Base-by-base conservation (phyloP, 73 alveolate genomes). In the Tetrahymena borealis region DNA sequence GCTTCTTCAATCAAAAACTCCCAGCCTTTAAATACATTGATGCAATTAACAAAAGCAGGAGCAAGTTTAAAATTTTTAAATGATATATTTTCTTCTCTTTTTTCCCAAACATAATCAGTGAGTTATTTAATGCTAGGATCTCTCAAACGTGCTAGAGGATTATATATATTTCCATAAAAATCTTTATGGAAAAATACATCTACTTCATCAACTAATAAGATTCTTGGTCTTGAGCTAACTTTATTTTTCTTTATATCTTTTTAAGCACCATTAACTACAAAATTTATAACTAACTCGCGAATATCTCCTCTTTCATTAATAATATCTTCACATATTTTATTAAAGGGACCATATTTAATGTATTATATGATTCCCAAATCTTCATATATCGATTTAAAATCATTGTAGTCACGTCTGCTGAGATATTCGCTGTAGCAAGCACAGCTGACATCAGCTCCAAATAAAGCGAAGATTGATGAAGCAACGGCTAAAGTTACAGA, bases 121-220 rank as follows among this genome's bases (percentile, higher is more conserved):
- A 42, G 32, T 0, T 42, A n/a, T 7, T 42, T n/a, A n/a, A 42
- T 42, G 24, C 36, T 12, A n/a, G 24, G 1, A 42, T 42, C 79
- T 1, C 32, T 5, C 24, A 42, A 42, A 42, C 79, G 79, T n/a
- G 79, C 79, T 10, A 7, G 31, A n/a, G 79, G 91, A 7, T 39
- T 24, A 28, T 79, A 79, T 31, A 79, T 24, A 28, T 36, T 79
- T 0, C 91, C 91, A 24, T 31, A 79, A 39, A 79, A 79, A 20
- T 37, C 40, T 7, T 79, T 79, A 18, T 36, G 12, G 38, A 92
- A 92, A 38, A 92, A 92, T 4, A 92, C 90, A 33, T 92, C 95
- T 24, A 92, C 95, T 78, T 92, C 95, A 5, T 92, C 95, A 16
- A 92, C 11, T 12, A 92, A 32, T 1, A 92, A 39, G 3, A 92